Base-by-base conservation (phyloP, 108 stramenopile genomes). In the Cyclostephanos tholiformis region DNA sequence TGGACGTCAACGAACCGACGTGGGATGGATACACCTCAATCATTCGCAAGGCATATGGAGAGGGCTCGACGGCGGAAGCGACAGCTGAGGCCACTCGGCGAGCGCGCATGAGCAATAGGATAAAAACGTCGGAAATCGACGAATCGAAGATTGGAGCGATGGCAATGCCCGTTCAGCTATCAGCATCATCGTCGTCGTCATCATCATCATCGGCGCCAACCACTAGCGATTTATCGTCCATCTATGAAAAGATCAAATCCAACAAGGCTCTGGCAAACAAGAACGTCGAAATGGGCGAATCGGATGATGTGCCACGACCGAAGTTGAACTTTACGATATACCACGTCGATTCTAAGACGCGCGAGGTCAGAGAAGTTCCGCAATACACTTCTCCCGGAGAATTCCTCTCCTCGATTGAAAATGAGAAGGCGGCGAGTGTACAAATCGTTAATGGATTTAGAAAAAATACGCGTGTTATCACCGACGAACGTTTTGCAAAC, bases 251-350 rank as follows among this genome's bases (percentile, higher is more conserved):
- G 50, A 52, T 39, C 25, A 77, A 69, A 59, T 68, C 76, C 49
- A 91, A 89, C 77, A 91, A 91, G 46, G 72, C 84, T 19, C 84
- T 80, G 56, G 63, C 77, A 39, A 27, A 56, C 20, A 26, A 63
- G 66, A 72, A 48, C 39, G 63, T 55, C 22, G 71, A 69, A 74
- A 86, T 69, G 72, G 66, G 51, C 12, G 67, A 61, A 39, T 57
- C 65, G 60, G 43, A 69, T 2, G 38, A 59, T 25, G 52, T 78
- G 20, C 78, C 74, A 63, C 66, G 80, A 26, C 89, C 90, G 23
- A 89, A 94, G 57, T 87, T 86, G 9, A 83, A 85, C 35, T 94
- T 94, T 71, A 84, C 90, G 25, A 89, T 94, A 29, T 87, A 81
- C 27, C 82, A 87, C 52, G 75, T 89, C 22, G 89, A 87, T 67